Conservation (phyloP, 768 basidiomycete species). For the Russula brevipes region DNA sequence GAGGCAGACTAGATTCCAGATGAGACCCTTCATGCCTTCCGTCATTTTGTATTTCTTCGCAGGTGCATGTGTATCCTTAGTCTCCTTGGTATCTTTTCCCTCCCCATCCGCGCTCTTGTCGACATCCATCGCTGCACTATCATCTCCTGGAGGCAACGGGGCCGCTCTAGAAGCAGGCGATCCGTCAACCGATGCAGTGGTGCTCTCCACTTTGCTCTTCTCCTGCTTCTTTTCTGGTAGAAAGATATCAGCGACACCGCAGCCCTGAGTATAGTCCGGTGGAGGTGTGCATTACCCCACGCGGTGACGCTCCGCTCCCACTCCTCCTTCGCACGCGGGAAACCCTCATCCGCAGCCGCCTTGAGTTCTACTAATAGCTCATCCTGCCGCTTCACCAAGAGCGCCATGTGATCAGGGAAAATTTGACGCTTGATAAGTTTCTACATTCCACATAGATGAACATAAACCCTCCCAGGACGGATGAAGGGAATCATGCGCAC, state of each 20-base stretch:
- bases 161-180: conserved; percentile 30
- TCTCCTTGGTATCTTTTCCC: conserved; percentile 33
- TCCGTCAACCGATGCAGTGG: conserved; percentile 27
- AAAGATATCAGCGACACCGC: not conserved
- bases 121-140: conserved; percentile 24
- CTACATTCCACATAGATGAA: conserved; percentile 35
- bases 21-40: conserved; percentile 69
- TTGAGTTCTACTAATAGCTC: conserved; percentile 59
- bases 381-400: conserved; percentile 65
- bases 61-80: conserved; percentile 52
- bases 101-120: conserved; percentile 32
- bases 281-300: conserved; percentile 50
- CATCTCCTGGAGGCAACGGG: conserved; percentile 26
- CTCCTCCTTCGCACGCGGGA: conserved; percentile 65
- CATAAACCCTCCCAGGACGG: not conserved
- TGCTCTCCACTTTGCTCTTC: conserved; percentile 33
- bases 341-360: conserved; percentile 57
- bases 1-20: conserved; percentile 76
- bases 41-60: conserved; percentile 73
- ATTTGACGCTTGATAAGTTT: conserved; percentile 93
- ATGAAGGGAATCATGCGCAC: conserved; percentile 38
- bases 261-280: too few relatives aligned
- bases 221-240: conserved; percentile 44
- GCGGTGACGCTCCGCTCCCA: conserved; percentile 63
- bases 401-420: conserved; percentile 62